Evolutionary conservation across 2,329 filamentous ascomycete species (phyloP).

Genomic region (Hypomyces rosellus): DNA sequence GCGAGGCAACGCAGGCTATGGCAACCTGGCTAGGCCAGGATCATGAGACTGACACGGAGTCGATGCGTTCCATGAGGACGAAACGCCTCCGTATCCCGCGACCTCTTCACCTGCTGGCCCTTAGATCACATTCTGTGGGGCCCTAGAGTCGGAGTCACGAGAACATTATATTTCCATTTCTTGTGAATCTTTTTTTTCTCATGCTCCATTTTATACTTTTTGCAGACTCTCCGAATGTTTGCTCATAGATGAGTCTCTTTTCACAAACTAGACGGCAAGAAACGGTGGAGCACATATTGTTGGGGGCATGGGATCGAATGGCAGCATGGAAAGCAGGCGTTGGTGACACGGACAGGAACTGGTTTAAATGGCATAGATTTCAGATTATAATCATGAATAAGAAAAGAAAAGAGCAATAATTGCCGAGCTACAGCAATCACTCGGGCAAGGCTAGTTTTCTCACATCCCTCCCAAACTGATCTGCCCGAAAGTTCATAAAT

Average conservation of each 20-base stretch:
- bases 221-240: too few species aligned
- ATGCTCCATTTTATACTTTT: background rate
- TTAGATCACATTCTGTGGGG: constrained; percentile 25
- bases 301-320: too few species aligned
- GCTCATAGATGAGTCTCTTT: too few species aligned
- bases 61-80: constrained; percentile 27
- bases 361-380: too few species aligned
- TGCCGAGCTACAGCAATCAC: background rate
- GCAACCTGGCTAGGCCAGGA: constrained; percentile 35
- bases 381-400: too few species aligned
- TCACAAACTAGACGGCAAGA: too few species aligned
- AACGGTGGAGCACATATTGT: too few species aligned
- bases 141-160: too few species aligned
- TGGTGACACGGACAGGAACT: too few species aligned
- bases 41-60: constrained; percentile 31
- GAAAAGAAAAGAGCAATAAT: background rate
- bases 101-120: constrained; percentile 23
- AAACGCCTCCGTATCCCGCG: constrained; percentile 27
- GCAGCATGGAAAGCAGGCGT: too few species aligned
- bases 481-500: constrained; percentile 12
- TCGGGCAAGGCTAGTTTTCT: constrained; percentile 14
- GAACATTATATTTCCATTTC: background rate
- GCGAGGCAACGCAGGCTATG: constrained; percentile 35
- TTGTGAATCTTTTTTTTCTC: background rate
- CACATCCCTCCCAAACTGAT: constrained; percentile 18